These are phyloP conservation scores for Carex cristatella DNA, from an alignment of 176 grass and related monocot genomes.

Conservation along the genomic window DNA sequence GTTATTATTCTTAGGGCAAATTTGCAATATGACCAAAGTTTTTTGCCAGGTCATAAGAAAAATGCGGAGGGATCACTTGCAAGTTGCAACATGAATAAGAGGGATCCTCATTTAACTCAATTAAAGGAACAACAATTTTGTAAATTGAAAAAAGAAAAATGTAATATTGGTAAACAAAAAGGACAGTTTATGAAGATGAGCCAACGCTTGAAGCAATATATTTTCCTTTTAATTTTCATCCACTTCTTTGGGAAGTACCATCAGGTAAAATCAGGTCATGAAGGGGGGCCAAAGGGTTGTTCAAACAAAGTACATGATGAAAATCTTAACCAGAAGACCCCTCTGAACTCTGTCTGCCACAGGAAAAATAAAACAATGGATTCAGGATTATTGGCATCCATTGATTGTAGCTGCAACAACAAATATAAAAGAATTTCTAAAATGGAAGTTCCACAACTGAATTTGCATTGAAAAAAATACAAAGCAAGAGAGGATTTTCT, in stretches of 20 bases:
- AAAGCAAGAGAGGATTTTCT: neutral
- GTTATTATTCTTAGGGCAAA: neutral
- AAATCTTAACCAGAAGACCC: neutral
- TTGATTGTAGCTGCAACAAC: neutral
- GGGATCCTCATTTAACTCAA: neutral
- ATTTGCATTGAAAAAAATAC: neutral
- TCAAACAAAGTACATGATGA: neutral
- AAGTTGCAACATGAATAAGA: too few species aligned
- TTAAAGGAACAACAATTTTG: neutral
- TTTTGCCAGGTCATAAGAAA: neutral
- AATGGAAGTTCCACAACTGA: neutral
- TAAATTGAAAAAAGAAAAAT: neutral
- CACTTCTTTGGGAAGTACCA: neutral
- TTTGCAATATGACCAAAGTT: neutral
- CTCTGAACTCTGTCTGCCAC: neutral
- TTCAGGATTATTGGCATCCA: neutral
- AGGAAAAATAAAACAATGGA: neutral
- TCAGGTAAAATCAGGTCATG: neutral
- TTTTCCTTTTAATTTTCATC: neutral
- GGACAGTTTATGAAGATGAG: neutral
- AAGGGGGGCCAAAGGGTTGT: neutral
- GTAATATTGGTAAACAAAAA: neutral
- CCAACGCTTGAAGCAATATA: neutral
- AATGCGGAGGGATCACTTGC: neutral
- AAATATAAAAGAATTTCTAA: neutral